phyloP scores from a whole-genome alignment of 257 asterid genomes.

The Salvia splendens region DNA sequence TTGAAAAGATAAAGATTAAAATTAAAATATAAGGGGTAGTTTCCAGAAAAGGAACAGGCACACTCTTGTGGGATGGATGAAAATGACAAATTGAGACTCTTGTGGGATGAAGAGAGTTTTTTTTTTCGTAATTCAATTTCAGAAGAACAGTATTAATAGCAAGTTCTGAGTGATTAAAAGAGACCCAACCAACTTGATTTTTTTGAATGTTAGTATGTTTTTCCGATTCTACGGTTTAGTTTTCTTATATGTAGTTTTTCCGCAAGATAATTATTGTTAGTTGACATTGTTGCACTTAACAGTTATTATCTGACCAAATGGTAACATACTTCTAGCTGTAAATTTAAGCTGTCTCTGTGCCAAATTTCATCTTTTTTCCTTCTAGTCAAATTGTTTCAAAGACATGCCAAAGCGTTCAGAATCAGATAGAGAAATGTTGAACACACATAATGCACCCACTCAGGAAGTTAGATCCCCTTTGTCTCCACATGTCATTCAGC shows the following conservation, averaged over 20 bases:
- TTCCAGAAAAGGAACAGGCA: too few relatives aligned
- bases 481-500: conserved; percentile 35
- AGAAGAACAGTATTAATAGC: not conserved
- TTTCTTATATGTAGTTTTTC: conserved; percentile 4
- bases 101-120: not conserved
- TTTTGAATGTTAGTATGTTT: not conserved
- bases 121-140: not conserved
- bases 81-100: too few relatives aligned
- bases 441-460: conserved; percentile 36
- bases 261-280: not conserved
- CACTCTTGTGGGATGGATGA: too few relatives aligned
- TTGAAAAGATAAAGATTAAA: too few relatives aligned
- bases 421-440: conserved; percentile 37
- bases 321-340: conserved; percentile 1
- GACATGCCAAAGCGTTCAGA: conserved; percentile 39
- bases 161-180: not conserved
- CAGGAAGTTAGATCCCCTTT: conserved; percentile 35
- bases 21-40: too few relatives aligned
- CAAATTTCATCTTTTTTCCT: conserved; percentile 28
- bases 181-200: conserved; percentile 17
- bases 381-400: conserved; percentile 45
- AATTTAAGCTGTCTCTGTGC: conserved; percentile 25
- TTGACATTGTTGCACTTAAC: conserved; percentile 22
- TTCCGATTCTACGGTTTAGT: conserved; percentile 6
- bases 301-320: conserved; percentile 19